Percentiles rank a stretch among this genome's conserved stretches.
These are phyloP conservation scores for Malus hybrid DNA, from an alignment of 331 rosid species.

Conservation along the genomic window DNA sequence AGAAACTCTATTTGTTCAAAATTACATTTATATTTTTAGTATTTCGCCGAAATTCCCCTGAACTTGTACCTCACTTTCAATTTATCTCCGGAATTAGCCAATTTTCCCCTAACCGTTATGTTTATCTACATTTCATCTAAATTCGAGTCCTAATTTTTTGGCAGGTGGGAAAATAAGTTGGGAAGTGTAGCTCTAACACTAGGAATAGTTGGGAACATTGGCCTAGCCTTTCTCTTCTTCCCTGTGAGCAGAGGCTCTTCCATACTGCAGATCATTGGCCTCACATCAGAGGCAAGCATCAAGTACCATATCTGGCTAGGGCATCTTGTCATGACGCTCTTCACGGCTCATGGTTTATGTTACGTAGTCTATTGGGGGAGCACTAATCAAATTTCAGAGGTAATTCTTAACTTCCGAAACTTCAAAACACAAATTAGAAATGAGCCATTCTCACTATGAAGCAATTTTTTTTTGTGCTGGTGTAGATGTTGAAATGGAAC, in stretches of 20 bases:
- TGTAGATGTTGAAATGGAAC: slow-evolving; percentile 46
- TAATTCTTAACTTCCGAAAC: neutral
- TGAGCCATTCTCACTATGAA: neutral
- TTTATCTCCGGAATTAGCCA: too few species aligned
- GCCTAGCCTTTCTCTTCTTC: slow-evolving; percentile 49
- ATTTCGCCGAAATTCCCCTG: too few species aligned
- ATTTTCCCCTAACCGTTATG: too few species aligned
- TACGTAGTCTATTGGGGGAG: slow-evolving; percentile 28
- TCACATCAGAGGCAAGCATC: slow-evolving; percentile 56
- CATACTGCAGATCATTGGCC: slow-evolving; percentile 34
- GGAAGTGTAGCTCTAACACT: slow-evolving; percentile 27
- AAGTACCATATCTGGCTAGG: slow-evolving; percentile 65
- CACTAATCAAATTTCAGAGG: slow-evolving; percentile 41
- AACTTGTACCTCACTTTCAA: too few species aligned
- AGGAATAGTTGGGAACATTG: slow-evolving; percentile 50
- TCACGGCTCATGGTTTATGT: slow-evolving; percentile 47
- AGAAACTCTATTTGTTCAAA: slow-evolving; percentile 6
- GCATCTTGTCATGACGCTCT: slow-evolving; percentile 36
- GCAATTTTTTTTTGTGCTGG: neutral
- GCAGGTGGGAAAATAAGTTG: slow-evolving; percentile 53
- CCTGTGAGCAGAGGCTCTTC: slow-evolving; percentile 58
- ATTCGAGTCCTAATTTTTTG: neutral
- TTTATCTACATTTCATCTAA: too few species aligned
- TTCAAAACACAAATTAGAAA: neutral
- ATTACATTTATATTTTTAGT: too few species aligned